phyloP scores from a whole-genome alignment of 352 stramenopile species.

The Aphanomyces cochlioides region DNA sequence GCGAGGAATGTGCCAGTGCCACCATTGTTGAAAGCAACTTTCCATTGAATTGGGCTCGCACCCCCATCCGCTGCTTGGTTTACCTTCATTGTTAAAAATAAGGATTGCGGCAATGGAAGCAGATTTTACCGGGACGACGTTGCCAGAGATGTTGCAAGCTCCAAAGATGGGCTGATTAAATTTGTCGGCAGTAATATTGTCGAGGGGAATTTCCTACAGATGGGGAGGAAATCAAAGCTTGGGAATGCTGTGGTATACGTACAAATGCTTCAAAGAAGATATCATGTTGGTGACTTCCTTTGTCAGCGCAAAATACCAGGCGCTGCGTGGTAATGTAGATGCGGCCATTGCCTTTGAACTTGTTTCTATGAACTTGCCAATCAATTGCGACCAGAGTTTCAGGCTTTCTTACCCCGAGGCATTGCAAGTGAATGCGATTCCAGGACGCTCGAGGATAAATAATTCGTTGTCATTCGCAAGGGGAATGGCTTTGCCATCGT shows the following conservation, averaged over 20 bases:
- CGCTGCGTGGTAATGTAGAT: constrained; percentile 84
- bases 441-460: constrained; percentile 76
- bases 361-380: constrained; percentile 32
- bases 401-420: constrained; percentile 43
- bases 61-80: constrained; percentile 37
- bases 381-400: background rate
- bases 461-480: constrained; percentile 75
- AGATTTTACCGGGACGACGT: constrained; percentile 50
- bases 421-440: constrained; percentile 74
- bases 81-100: background rate
- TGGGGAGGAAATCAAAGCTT: too few relatives aligned
- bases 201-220: constrained; percentile 64
- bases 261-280: constrained; percentile 72
- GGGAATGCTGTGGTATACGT: constrained; percentile 22
- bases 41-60: constrained; percentile 52
- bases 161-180: constrained; percentile 90
- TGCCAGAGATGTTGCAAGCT: constrained; percentile 78
- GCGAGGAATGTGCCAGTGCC: constrained; percentile 77
- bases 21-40: constrained; percentile 81
- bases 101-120: background rate
- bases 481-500: constrained; percentile 70
- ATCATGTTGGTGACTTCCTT: constrained; percentile 55
- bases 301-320: constrained; percentile 82
- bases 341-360: constrained; percentile 72
- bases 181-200: constrained; percentile 79